Base-by-base conservation (phyloP, 129 eudicot genomes). In the Helichrysum umbraculigerum region DNA sequence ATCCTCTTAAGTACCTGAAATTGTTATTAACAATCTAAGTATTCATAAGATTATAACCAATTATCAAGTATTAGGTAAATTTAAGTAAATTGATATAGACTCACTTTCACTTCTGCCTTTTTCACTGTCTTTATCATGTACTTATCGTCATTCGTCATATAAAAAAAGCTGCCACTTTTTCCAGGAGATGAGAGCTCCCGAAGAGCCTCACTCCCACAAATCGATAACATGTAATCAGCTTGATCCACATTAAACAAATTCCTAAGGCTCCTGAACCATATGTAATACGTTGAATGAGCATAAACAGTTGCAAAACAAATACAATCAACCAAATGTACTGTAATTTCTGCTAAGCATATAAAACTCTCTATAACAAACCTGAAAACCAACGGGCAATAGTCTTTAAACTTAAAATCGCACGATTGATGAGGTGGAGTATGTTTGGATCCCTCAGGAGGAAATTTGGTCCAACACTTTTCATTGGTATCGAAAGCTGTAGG, bases 121-220 rank as follows among this genome's bases (percentile, higher is more conserved):
- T 88, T 93, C 88, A 93, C 79, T 33, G 98, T 93, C 76, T 93
- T 93, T 33, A 93, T 93, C 98, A 93, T 93, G 81, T 93, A 93
- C 77, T 82, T 89, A 66, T 93, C 97, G 75, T 93, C 98, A 8
- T 89, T 72, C 25, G 98, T 93, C 87, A 91, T 81, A 90, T 93
- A 93, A 79, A 93, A 93, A 77, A 93, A 93, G 71, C 98, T 91
- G 71, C 97, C 98, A 81, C 98, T 93, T 87, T 93, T 93, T 34
- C 98, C 98, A 20, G 98, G 98, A 32, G 98, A 93, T 11, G 98
- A 91, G 50, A 93, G 93, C 85, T 90, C 97, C 60, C 98, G 87
- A 57, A 93, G 91, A 78, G 96, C 98, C 62, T 91, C 98, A 25
- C 78, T 83, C 54, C 98, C 98, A 74, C 98, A 93, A 41, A 93